Evolutionary conservation across 2,329 filamentous ascomycete genomes (phyloP).

Genomic region (Neobulgaria alba): DNA sequence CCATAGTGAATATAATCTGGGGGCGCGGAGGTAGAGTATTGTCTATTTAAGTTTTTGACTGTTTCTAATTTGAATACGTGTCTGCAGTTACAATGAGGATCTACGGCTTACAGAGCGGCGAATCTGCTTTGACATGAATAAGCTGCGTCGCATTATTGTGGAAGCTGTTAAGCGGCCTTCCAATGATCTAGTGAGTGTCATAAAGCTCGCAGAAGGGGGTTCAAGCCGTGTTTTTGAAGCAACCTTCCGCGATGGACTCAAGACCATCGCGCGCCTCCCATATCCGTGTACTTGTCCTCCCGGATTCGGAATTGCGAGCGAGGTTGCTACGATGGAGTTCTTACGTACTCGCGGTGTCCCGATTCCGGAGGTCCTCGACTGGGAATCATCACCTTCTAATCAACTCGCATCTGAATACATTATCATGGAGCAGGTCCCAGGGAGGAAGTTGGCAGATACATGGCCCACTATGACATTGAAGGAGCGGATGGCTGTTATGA

Average conservation of each 20-base stretch:
- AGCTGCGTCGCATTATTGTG: no score
- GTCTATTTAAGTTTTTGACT: no score
- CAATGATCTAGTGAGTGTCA: no score
- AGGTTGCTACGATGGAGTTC: constrained; percentile 22
- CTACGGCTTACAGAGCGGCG: no score
- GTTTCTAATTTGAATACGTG: no score
- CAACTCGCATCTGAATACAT: constrained; percentile 32
- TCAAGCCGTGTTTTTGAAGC: no score
- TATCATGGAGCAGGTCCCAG: constrained; percentile 32
- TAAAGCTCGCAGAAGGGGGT: no score
- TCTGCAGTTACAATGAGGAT: no score
- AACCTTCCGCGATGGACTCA: constrained; percentile 16
- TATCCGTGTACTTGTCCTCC: constrained; percentile 14
- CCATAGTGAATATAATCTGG: no score
- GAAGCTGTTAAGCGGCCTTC: no score
- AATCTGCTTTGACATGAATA: no score
- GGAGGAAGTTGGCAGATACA: constrained; percentile 25
- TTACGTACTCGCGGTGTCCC: constrained; percentile 20
- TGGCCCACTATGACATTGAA: constrained; percentile 19
- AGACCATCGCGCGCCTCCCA: constrained; percentile 20
- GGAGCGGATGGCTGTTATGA: constrained; percentile 14
- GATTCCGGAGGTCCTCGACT: constrained; percentile 22
- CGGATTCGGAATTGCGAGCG: constrained; percentile 13
- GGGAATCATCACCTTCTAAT: constrained; percentile 29
- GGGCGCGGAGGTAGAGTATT: no score